Percentiles rank a stretch among this genome's conserved stretches.
These are phyloP conservation scores for Heterobasidion occidentale DNA, from an alignment of 1,284 basidiomycete species.

Conservation along the genomic window DNA sequence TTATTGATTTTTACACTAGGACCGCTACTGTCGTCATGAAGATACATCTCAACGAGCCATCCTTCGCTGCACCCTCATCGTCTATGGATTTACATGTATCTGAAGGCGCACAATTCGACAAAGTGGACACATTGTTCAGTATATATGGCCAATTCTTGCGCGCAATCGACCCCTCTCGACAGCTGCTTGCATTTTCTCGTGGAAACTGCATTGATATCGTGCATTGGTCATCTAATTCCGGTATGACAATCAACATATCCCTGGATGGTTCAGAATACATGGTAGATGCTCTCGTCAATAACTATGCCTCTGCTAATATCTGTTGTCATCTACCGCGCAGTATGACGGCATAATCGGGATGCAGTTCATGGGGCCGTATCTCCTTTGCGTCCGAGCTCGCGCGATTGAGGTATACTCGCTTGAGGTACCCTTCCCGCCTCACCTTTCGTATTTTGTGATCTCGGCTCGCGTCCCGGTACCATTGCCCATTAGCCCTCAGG, in stretches of 20 bases:
- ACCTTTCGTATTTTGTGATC: constrained; percentile 1
- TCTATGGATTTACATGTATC: not conserved
- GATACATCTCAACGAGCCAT: not conserved
- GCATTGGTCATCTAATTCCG: constrained; percentile 19
- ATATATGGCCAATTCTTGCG: constrained; percentile 20
- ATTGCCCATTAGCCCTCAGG: not conserved
- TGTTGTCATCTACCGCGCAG: constrained; percentile 18
- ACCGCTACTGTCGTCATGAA: constrained; percentile 2
- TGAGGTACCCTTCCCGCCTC: constrained; percentile 1
- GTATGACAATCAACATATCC: constrained; percentile 14
- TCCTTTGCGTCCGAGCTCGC: constrained; percentile 41
- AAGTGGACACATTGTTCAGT: constrained; percentile 7
- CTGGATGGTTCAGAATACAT: constrained; percentile 20
- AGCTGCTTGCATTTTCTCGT: constrained; percentile 24
- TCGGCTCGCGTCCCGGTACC: constrained; percentile 7
- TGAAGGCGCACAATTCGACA: constrained; percentile 11
- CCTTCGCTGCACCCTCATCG: not conserved
- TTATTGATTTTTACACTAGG: not conserved
- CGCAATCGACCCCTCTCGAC: constrained; percentile 22
- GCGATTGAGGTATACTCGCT: constrained; percentile 41
- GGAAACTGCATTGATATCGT: constrained; percentile 23
- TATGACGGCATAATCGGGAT: constrained; percentile 42
- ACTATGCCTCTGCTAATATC: not conserved
- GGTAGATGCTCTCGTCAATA: constrained; percentile 12
- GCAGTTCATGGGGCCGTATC: constrained; percentile 36